Percentiles rank a stretch among this genome's conserved stretches.
These are phyloP conservation scores for Paecilomyces variotii DNA, from an alignment of 2,329 filamentous ascomycete species.

Conservation along the genomic window DNA sequence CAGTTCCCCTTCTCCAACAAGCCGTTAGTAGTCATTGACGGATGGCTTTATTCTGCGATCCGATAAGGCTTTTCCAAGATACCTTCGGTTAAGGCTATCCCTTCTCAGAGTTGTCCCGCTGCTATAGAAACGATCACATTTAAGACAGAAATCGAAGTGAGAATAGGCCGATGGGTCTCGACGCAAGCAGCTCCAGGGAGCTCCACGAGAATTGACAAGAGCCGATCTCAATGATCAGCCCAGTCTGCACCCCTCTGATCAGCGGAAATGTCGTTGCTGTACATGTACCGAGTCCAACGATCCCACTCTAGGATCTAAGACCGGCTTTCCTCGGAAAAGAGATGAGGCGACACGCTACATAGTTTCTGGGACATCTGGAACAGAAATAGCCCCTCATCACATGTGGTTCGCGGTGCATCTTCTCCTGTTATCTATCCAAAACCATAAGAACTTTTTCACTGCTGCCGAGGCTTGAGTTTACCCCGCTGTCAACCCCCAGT, in stretches of 20 bases:
- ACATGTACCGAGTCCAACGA: too few relatives aligned
- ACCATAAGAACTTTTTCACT: not conserved
- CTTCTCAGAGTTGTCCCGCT: not conserved
- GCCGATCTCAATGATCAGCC: not conserved
- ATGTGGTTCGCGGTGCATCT: not conserved
- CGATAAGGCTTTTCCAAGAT: not conserved
- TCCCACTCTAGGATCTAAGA: not conserved
- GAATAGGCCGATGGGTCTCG: too few relatives aligned
- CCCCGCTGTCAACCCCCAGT: constrained; percentile 5
- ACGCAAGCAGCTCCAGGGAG: too few relatives aligned
- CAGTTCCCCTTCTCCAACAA: not conserved
- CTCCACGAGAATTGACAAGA: not conserved
- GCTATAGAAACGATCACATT: not conserved
- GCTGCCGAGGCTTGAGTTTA: not conserved
- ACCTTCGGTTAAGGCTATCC: not conserved
- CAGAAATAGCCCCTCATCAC: not conserved
- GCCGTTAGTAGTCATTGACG: not conserved
- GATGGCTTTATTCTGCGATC: not conserved
- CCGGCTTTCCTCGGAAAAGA: not conserved
- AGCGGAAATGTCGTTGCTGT: too few relatives aligned
- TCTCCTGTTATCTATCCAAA: not conserved
- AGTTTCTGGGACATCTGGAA: not conserved
- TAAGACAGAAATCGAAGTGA: not conserved
- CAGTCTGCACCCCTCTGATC: not conserved
- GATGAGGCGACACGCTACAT: not conserved